Percentiles rank a stretch among this genome's conserved stretches.
Conservation (phyloP, 768 basidiomycete species). For the Mycena latifolia region DNA sequence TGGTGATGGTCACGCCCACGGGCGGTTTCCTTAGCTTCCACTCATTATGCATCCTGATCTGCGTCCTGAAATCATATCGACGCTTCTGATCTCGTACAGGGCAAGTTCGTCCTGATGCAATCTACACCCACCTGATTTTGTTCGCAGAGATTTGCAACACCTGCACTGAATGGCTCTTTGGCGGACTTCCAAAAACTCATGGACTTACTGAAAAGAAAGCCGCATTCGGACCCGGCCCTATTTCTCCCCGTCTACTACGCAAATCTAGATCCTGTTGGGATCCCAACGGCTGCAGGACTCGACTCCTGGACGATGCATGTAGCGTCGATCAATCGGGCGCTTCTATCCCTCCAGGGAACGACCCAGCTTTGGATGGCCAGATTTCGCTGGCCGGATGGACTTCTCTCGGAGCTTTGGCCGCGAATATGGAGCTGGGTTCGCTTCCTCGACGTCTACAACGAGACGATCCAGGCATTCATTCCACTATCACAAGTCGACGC, state of each 20-base stretch:
- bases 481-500: slow-evolving; percentile 17
- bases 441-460: slow-evolving; percentile 7
- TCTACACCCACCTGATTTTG: background rate
- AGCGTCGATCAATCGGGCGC: slow-evolving; percentile 13
- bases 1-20: too few species aligned
- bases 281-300: slow-evolving; percentile 3
- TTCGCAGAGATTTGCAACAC: slow-evolving; percentile 16
- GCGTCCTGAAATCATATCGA: slow-evolving; percentile 10
- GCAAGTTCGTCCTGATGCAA: background rate
- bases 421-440: slow-evolving; percentile 14
- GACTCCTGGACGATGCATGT: slow-evolving; percentile 12
- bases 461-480: slow-evolving; percentile 10
- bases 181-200: slow-evolving; percentile 13
- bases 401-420: slow-evolving; percentile 10
- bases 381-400: slow-evolving; percentile 10
- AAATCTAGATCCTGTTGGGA: slow-evolving; percentile 16
- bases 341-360: slow-evolving; percentile 14
- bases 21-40: too few species aligned
- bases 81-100: slow-evolving; percentile 12
- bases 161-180: slow-evolving; percentile 19
- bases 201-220: slow-evolving; percentile 10
- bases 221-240: slow-evolving; percentile 11
- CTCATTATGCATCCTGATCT: slow-evolving; percentile 12
- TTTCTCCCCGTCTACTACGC: slow-evolving; percentile 20
- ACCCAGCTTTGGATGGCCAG: slow-evolving; percentile 4